phyloP scores from a whole-genome alignment of 768 basidiomycete genomes.

The Lepiota venenata region DNA sequence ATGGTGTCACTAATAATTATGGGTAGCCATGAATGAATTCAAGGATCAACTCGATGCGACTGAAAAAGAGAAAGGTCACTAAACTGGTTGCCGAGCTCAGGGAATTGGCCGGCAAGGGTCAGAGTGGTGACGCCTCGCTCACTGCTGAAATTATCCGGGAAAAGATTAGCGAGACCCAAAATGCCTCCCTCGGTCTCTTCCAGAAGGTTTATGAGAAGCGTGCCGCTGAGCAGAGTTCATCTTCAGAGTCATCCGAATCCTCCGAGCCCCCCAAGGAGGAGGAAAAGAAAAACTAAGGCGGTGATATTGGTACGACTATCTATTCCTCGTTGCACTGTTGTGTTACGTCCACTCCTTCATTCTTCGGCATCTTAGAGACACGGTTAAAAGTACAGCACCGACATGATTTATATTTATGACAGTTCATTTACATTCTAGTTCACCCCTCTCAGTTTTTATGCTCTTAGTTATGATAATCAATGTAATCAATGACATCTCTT shows the following conservation, averaged over 20 bases:
- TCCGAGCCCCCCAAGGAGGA: constrained; percentile 54
- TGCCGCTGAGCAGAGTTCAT: constrained; percentile 56
- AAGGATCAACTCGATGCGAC: constrained; percentile 91
- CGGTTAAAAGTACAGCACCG: constrained; percentile 24
- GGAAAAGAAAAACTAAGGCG: constrained; percentile 82
- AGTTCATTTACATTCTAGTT: constrained; percentile 9
- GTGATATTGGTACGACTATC: constrained; percentile 8
- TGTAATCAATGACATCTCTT: constrained; percentile 10
- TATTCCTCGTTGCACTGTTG: constrained; percentile 5
- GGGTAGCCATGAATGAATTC: constrained; percentile 90
- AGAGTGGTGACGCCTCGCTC: constrained; percentile 76
- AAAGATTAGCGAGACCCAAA: constrained; percentile 92
- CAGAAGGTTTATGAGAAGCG: constrained; percentile 97
- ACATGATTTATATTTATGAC: constrained; percentile 10
- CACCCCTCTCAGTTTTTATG: constrained; percentile 13
- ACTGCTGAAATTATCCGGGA: constrained; percentile 87
- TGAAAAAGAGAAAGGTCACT: constrained; percentile 93
- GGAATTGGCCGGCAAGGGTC: constrained; percentile 86
- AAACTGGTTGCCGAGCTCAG: constrained; percentile 85
- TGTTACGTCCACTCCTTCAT: constrained; percentile 8
- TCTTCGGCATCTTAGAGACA: constrained; percentile 21
- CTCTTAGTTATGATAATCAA: constrained; percentile 9
- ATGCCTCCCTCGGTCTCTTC: constrained; percentile 95
- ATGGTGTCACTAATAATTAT: constrained; percentile 6
- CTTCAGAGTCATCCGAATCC: constrained; percentile 38